Evolutionary conservation across 441 rosid species (phyloP), one percentile per base, ranked within the genome.

Genomic region (Bruguiera hainesii): DNA sequence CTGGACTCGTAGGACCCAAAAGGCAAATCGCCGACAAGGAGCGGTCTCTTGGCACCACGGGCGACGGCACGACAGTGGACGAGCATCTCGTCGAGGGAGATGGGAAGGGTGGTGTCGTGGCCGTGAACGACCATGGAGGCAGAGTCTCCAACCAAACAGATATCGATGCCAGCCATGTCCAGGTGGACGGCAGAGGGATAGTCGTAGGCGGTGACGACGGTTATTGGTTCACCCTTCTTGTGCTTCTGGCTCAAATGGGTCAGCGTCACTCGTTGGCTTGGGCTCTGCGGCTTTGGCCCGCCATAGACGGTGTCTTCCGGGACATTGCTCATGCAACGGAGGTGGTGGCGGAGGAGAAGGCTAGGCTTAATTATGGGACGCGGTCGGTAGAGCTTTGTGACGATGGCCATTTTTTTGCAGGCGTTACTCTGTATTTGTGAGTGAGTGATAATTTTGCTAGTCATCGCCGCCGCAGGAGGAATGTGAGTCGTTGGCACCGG

Each of bases 101-200:
- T 85, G 16, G 97, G 98, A 67, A 92, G 91, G 5, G 98, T 94
- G 26, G 96, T 94, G 82, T 94, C 97, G 58, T 91, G 82, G 21
- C 98, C 98, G 75, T 91, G 98, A 65, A 94, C 92, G 30, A 91
- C 98, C 98, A 94, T 94, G 58, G 98, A 73, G 33, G 98, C 97
- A 0, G 98, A 94, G 76, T 94, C 97, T 15, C 98, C 98, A 13
- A 94, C 97, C 20, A 94, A 77, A 71, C 92, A 88, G 58, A 94
- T 68, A 69, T 94, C 97, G 19, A 91, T 84, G 37, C 94, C 98
- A 10, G 98, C 94, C 59, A 80, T 69, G 65, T 94, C 97, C 37
- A 94, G 42, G 73, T 91, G 98, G 68, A 91, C 96, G 1, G 92
- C 98, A 0, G 98, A 87, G 6, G 97, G 97, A 59, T 94, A 94